Percentiles rank a stretch among this genome's conserved stretches.
Conservation (phyloP, 768 basidiomycete species). For the Rhodotorula babjevae region DNA sequence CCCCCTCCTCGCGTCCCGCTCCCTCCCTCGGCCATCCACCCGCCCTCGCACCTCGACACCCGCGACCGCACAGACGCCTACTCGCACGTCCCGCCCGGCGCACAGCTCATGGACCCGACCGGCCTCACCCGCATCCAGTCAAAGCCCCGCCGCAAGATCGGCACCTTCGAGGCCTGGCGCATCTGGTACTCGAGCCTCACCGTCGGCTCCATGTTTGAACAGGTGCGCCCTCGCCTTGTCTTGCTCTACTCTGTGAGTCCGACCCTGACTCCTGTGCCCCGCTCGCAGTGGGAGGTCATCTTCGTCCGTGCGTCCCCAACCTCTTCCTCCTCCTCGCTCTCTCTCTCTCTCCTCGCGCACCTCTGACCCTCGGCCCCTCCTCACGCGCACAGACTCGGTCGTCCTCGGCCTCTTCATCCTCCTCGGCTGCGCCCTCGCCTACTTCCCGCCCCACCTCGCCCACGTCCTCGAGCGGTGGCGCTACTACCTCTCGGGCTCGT, state of each 20-base stretch:
- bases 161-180: slow-evolving; percentile 2
- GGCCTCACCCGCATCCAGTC: neutral
- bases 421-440: slow-evolving; percentile 19
- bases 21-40: neutral
- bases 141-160: slow-evolving; percentile 1
- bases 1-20: neutral
- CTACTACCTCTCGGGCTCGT: slow-evolving; percentile 24
- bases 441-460: slow-evolving; percentile 20
- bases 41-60: neutral
- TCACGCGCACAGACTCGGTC: slow-evolving; percentile 17
- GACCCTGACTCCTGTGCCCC: neutral
- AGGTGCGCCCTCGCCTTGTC: slow-evolving; percentile 6
- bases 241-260: neutral
- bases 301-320: slow-evolving; percentile 13
- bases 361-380: too few relatives aligned
- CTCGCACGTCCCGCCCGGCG: neutral
- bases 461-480: slow-evolving; percentile 3
- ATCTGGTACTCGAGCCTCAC: slow-evolving; percentile 21
- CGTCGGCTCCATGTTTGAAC: slow-evolving; percentile 25
- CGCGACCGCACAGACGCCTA: neutral
- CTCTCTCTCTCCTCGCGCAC: too few relatives aligned
- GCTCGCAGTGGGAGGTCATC: slow-evolving; percentile 28
- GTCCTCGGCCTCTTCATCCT: slow-evolving; percentile 17
- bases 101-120: neutral
- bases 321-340: neutral